phyloP scores from a whole-genome alignment of 768 basidiomycete genomes.

The Termitomyces sp. region DNA sequence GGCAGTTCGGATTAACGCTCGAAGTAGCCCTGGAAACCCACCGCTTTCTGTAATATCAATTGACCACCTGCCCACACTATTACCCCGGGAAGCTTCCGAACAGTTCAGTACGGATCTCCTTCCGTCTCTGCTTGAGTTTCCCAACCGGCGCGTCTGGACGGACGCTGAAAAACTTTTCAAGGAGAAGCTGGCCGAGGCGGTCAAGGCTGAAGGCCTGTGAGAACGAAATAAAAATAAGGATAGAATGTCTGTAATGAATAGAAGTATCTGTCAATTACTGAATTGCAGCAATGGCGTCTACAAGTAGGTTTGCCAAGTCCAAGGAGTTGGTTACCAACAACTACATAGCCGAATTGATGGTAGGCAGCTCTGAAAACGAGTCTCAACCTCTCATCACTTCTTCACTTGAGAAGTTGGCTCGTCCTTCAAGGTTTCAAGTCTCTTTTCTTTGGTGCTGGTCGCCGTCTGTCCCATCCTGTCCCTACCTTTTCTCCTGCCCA shows the following conservation, averaged over 20 bases:
- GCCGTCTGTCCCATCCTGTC: slow-evolving; percentile 30
- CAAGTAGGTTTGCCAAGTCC: neutral
- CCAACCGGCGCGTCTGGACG: slow-evolving; percentile 77
- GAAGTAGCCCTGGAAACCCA: slow-evolving; percentile 54
- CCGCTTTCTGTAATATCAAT: slow-evolving; percentile 87
- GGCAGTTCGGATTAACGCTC: neutral
- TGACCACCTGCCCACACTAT: slow-evolving; percentile 92
- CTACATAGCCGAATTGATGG: slow-evolving; percentile 7
- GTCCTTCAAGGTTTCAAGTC: slow-evolving; percentile 3
- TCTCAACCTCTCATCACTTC: neutral
- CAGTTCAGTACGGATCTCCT: slow-evolving; percentile 89
- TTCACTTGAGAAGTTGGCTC: slow-evolving; percentile 11
- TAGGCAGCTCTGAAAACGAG: neutral
- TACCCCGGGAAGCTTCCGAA: slow-evolving; percentile 95
- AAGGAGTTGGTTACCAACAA: slow-evolving; percentile 9
- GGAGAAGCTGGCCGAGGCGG: slow-evolving; percentile 46
- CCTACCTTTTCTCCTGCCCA: slow-evolving; percentile 13
- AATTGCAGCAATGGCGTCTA: neutral
- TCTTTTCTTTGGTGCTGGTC: slow-evolving; percentile 46
- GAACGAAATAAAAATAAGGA: neutral
- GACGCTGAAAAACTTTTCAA: slow-evolving; percentile 84
- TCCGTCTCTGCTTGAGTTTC: slow-evolving; percentile 82
- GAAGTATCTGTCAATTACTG: slow-evolving; percentile 1
- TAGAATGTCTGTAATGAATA: neutral
- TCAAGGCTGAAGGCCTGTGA: slow-evolving; percentile 29